Conservation (phyloP, 169 alveolate genomes). For the Plasmodium adleri region DNA sequence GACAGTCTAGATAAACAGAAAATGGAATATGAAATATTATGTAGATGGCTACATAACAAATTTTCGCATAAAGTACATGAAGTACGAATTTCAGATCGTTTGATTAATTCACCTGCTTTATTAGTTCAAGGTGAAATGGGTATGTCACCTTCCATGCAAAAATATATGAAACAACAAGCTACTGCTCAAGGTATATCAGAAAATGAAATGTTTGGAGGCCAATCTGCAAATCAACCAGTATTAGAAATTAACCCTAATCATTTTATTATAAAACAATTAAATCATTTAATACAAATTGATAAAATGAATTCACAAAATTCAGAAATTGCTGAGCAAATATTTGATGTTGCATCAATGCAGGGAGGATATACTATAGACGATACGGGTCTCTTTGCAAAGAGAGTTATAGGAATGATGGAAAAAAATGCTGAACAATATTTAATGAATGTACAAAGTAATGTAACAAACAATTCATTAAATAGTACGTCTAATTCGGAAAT, state of each 20-base stretch:
- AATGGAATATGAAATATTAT: constrained; percentile 90
- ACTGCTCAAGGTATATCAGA: constrained; percentile 94
- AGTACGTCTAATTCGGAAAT: background rate
- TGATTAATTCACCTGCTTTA: constrained; percentile 94
- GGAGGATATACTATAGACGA: constrained; percentile 90
- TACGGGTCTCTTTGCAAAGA: constrained; percentile 86
- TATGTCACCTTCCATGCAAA: constrained; percentile 97
- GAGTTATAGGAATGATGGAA: constrained; percentile 86
- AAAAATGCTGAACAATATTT: constrained; percentile 82
- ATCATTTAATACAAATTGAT: constrained; percentile 84
- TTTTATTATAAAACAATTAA: constrained; percentile 93
- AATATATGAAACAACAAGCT: constrained; percentile 96
- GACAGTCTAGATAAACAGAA: constrained; percentile 81
- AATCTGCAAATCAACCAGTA: constrained; percentile 93
- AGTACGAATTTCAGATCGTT: constrained; percentile 92
- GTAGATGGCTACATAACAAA: constrained; percentile 92
- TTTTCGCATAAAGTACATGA: constrained; percentile 91
- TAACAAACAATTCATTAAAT: constrained; percentile 6
- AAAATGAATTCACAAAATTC: constrained; percentile 79
- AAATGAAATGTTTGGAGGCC: constrained; percentile 87
- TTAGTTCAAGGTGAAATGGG: constrained; percentile 95
- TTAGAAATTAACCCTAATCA: constrained; percentile 96
- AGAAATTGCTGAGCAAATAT: constrained; percentile 85
- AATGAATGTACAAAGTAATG: constrained; percentile 53
- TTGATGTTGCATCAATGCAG: constrained; percentile 87